A percentile compares a stretch with the other conserved stretches of the same genome.
Conservation (phyloP, 2,329 filamentous ascomycete genomes). For the Microcyclospora pomicola region DNA sequence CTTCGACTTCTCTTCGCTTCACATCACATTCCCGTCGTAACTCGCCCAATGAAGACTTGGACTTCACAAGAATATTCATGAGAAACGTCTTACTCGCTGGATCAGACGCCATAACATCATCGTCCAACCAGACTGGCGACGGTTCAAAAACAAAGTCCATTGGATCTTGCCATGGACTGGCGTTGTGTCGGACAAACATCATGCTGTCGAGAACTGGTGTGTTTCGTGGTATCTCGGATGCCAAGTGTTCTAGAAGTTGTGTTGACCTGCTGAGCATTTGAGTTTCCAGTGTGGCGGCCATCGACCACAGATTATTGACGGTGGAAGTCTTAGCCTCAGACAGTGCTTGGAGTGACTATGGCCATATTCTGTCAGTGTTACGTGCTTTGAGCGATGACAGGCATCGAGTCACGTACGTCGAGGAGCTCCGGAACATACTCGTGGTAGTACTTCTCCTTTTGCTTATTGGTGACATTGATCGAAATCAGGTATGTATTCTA, state of each 20-base stretch:
- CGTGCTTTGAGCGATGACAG: not conserved
- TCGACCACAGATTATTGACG: conserved; percentile 73
- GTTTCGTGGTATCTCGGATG: conserved; percentile 74
- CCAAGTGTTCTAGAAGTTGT: conserved; percentile 56
- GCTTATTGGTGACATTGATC: conserved; percentile 94
- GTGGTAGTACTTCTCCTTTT: conserved; percentile 95
- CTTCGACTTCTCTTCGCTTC: conserved; percentile 74
- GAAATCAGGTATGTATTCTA: conserved; percentile 88
- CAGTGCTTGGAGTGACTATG: conserved; percentile 65
- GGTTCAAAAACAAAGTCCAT: conserved; percentile 77
- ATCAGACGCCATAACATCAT: conserved; percentile 72
- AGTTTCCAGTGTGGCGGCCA: conserved; percentile 68
- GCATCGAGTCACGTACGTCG: conserved; percentile 45
- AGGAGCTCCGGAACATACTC: conserved; percentile 90
- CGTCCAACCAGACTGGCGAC: conserved; percentile 93
- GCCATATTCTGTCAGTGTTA: not conserved
- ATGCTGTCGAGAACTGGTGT: conserved; percentile 81
- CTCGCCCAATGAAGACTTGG: conserved; percentile 69
- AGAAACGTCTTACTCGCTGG: conserved; percentile 80
- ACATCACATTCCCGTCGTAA: conserved; percentile 71
- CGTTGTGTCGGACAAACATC: conserved; percentile 96
- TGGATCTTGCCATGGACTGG: conserved; percentile 66
- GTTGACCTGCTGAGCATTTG: conserved; percentile 62
- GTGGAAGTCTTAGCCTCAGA: conserved; percentile 77
- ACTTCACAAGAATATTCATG: conserved; percentile 82